These are phyloP conservation scores for Lasiosphaeria miniovina DNA, from an alignment of 495 filamentous ascomycete genomes.

Conservation along the genomic window DNA sequence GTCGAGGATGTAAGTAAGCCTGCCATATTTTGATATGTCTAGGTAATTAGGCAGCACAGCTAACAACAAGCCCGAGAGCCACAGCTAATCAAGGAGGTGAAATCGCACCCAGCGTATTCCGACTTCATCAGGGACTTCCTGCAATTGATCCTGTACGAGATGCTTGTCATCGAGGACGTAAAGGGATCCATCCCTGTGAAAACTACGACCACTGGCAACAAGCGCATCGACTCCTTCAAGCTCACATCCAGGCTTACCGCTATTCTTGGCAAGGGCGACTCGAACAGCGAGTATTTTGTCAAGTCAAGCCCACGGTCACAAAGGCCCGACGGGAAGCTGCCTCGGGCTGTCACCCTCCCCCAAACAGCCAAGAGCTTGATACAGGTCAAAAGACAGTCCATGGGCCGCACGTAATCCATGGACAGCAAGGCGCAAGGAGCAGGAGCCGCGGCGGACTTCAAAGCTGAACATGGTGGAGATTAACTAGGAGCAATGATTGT, in stretches of 20 bases:
- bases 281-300: not conserved
- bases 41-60: not conserved
- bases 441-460: not conserved
- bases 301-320: not conserved
- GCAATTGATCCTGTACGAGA: constrained; percentile 5
- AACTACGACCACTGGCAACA: not conserved
- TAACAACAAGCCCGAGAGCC: not conserved
- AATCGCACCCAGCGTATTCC: not conserved
- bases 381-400: not conserved
- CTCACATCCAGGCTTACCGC: not conserved
- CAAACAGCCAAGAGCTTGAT: not conserved
- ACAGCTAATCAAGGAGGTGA: not conserved
- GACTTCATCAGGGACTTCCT: constrained; percentile 7
- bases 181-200: not conserved
- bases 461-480: not conserved
- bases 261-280: not conserved
- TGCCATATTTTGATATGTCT: not conserved
- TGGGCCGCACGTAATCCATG: not conserved
- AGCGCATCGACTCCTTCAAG: not conserved
- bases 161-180: constrained; percentile 6
- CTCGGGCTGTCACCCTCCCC: not conserved
- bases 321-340: not conserved
- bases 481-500: too few species aligned
- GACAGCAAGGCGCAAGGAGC: not conserved
- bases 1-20: constrained; percentile 1